Conservation (phyloP, 108 stramenopile genomes). For the Cyclostephanos tholiformis region DNA sequence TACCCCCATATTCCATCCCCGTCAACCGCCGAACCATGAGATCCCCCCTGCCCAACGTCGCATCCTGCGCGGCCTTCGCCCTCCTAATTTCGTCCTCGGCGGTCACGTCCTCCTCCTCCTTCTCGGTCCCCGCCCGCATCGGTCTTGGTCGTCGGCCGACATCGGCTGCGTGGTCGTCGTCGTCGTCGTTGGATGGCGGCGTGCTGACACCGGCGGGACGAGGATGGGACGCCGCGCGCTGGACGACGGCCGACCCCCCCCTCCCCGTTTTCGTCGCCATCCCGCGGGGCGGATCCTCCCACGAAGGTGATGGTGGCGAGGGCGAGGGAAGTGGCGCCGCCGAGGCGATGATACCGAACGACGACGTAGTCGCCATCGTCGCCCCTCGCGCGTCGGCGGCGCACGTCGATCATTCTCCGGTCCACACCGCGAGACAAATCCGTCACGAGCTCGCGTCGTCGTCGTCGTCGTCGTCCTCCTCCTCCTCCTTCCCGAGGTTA, state of each 20-base stretch:
- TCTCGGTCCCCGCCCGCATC: neutral
- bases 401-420: neutral
- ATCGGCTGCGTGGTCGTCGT: neutral
- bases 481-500: neutral
- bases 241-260: neutral
- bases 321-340: neutral
- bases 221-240: neutral
- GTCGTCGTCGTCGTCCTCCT: neutral
- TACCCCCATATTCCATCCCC: too few species aligned
- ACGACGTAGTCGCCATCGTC: neutral
- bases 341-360: neutral
- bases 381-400: too few species aligned
- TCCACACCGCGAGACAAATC: neutral
- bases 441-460: neutral
- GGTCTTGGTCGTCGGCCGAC: too few species aligned
- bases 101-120: constrained; percentile 3
- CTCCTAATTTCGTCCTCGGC: constrained; percentile 2
- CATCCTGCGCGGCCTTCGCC: neutral
- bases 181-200: neutral
- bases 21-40: too few species aligned
- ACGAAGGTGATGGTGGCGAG: neutral
- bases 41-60: too few species aligned
- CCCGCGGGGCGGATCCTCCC: neutral
- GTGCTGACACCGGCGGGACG: too few species aligned
- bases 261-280: neutral